Base-by-base conservation (phyloP, 1,284 basidiomycete species). In the Fomes fomentarius region DNA sequence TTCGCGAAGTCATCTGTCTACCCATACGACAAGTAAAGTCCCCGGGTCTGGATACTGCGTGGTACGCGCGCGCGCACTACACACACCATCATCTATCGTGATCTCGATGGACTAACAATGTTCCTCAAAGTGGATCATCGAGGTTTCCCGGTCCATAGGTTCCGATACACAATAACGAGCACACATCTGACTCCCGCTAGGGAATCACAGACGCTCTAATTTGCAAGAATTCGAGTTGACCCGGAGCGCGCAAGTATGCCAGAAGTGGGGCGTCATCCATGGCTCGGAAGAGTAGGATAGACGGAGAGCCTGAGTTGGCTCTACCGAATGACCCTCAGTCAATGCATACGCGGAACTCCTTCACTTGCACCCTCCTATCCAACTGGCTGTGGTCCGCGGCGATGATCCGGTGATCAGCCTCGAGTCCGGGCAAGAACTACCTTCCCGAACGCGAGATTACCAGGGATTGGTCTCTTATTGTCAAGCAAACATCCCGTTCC, bases 391-490 rank as follows among this genome's bases (percentile, higher is more conserved):
- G 48, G 31, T 24, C 39, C 17, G 30, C 50, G 50, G 50, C 26
- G 34, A 26, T 52, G 31, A 21, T 38, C 50, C 50, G 50, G 49
- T 33, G 40, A 46, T 46, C 38, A 34, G 44, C 51, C 51, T 52
- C 51, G 25, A 37, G 44, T 45, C 38, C 19, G 44, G 51, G 24
- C 33, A 47, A 22, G n/a, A 37, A 5, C 17, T 37, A 33, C 41
- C 39, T 50, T 11, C 28, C 22, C 31, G 30, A 41, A 7, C 14
- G 31, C 8, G 10, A 22, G 19, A 41, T 34, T 42, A 21, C 47
- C 47, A 49, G 30, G 42, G 22, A 24, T 15, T 35, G 47, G 4
- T 17, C 24, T 49, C 56, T 57, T 57, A 60, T 60, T 60, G 58
- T 60, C 39, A 51, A 34, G 21, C 12, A 17, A 40, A 19, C 30